phyloP scores from a whole-genome alignment of 768 basidiomycete genomes.

The Naganishia kalamii region DNA sequence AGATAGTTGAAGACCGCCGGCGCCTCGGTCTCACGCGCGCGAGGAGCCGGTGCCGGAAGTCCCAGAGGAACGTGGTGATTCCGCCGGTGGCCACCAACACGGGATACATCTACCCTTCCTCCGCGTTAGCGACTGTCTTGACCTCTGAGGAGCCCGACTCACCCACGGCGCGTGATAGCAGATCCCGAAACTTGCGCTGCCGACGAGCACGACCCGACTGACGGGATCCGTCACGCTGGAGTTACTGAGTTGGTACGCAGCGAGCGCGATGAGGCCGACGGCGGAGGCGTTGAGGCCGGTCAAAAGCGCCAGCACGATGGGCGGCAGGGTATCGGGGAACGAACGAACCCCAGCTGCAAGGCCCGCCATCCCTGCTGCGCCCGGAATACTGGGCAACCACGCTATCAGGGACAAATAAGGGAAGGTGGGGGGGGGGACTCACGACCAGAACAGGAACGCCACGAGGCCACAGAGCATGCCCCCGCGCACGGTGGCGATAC shows the following conservation, averaged over 20 bases:
- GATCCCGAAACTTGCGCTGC: constrained; percentile 52
- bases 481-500: constrained; percentile 50
- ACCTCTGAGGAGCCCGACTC: no score
- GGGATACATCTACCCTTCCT: constrained; percentile 46
- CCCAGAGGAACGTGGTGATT: constrained; percentile 49
- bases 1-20: neutral
- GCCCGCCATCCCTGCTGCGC: constrained; percentile 52
- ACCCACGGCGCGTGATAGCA: constrained; percentile 55
- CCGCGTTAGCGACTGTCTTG: neutral
- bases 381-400: constrained; percentile 46
- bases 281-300: constrained; percentile 56
- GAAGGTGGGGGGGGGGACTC: neutral
- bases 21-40: neutral
- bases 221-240: constrained; percentile 52
- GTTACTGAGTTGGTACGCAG: constrained; percentile 52
- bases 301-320: constrained; percentile 53
- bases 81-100: constrained; percentile 51
- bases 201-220: constrained; percentile 50
- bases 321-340: constrained; percentile 51
- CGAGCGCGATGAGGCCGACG: constrained; percentile 55
- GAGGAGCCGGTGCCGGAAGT: constrained; percentile 31
- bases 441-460: constrained; percentile 51
- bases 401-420: neutral
- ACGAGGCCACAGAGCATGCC: constrained; percentile 50
- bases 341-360: constrained; percentile 51